Conservation (phyloP, 1,284 basidiomycete species). For the Ceratobasidium sp. region DNA sequence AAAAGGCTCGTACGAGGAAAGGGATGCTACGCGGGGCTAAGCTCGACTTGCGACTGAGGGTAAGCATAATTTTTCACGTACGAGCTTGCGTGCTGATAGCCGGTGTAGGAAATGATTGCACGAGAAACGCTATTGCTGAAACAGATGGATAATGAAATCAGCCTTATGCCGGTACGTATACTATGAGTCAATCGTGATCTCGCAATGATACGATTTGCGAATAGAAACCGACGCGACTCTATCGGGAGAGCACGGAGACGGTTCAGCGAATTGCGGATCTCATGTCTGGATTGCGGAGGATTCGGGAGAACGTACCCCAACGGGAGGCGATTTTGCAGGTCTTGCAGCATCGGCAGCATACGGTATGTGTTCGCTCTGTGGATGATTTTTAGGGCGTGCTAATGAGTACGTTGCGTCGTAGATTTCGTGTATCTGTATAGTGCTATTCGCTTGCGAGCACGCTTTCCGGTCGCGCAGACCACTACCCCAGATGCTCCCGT, state of each 20-base stretch:
- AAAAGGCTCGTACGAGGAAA: conserved; percentile 28
- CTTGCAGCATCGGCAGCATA: conserved; percentile 59
- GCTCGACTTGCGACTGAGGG: conserved; percentile 23
- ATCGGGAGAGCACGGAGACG: conserved; percentile 56
- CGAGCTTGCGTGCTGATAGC: not conserved
- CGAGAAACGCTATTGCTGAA: conserved; percentile 27
- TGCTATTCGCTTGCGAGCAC: conserved; percentile 63
- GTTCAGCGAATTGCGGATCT: conserved; percentile 61
- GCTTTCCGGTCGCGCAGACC: conserved; percentile 62
- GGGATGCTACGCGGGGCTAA: conserved; percentile 36
- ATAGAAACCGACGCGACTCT: conserved; percentile 63
- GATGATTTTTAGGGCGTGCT: not conserved
- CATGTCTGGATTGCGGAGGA: conserved; percentile 61
- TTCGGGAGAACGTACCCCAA: conserved; percentile 63
- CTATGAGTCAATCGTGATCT: not conserved
- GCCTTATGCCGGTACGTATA: conserved; percentile 60
- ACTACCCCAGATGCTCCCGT: conserved; percentile 65
- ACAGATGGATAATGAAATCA: conserved; percentile 63
- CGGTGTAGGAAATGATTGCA: conserved; percentile 32
- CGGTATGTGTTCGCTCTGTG: conserved; percentile 53
- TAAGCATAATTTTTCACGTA: not conserved
- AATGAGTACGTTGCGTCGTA: conserved; percentile 42
- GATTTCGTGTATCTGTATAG: conserved; percentile 63
- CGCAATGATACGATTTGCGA: not conserved
- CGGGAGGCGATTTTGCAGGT: conserved; percentile 59